Evolutionary conservation across 1,284 basidiomycete genomes (phyloP), one percentile per base, ranked within the genome.

Genomic region (Puccinia horiana): DNA sequence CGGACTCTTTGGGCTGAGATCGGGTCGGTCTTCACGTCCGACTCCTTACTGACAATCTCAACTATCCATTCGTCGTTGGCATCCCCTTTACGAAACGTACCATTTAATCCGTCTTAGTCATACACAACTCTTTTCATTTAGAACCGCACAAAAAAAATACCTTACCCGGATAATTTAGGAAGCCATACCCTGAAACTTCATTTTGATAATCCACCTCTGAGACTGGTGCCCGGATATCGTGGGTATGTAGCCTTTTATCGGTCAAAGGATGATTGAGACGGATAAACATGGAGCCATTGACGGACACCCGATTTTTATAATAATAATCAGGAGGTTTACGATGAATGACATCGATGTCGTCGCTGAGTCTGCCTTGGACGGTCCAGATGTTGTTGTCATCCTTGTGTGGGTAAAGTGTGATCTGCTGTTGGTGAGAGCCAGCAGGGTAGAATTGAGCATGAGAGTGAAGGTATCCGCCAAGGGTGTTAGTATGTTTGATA

Each of bases 181-280:
- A 92, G 2, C 97, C 97, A 85, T 99, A 99, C 0, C 89, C 95
- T 0, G 95, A 96, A 0, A 98, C 96, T 87, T 99, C 97, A 86
- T 98, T 96, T 89, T 99, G 97, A 89, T 98, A 99, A 85, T 99
- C 97, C 78, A 97, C 95, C 83, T 99, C 96, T 70, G 94, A 95
- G n/a, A 99, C 92, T 20, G 96, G 95, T 2, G 97, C 94, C 54
- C 96, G 92, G 84, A 93, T 88, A 85, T 98, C 95, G 88, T 99
- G 97, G 72, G 94, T 95, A 88, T 99, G 97, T 5, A 99, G 90
- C 77, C 92, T 91, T 87, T 95, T 96, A 84, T 93, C 90, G 0
- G 96, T 96, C 35, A 89, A 81, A 67, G 92, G 88, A 88, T 99
- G 97, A 69, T 92, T 90, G 47, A 99, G 89, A 84, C 94, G 94